phyloP scores from a whole-genome alignment of 2,329 filamentous ascomycete genomes.

The Amesomyces nigricolor region DNA sequence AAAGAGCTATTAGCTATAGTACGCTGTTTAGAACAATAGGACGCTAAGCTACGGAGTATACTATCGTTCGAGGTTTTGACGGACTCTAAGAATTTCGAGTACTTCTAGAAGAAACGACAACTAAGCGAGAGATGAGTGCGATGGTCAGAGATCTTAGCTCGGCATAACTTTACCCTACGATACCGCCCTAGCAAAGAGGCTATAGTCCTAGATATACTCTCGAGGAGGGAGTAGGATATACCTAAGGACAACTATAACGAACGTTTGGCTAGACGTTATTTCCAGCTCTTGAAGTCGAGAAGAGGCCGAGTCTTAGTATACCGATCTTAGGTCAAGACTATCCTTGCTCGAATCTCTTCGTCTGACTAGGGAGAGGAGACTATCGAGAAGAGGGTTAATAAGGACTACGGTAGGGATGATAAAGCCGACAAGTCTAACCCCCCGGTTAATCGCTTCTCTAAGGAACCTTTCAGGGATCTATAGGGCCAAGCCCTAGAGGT shows the following conservation, averaged over 20 bases:
- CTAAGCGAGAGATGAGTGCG: not conserved
- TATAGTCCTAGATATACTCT: too few relatives aligned
- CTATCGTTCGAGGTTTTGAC: not conserved
- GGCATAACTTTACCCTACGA: too few relatives aligned
- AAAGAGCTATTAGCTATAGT: not conserved
- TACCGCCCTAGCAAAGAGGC: too few relatives aligned
- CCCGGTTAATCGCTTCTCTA: not conserved
- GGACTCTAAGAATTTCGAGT: conserved; percentile 2
- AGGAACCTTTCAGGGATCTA: not conserved
- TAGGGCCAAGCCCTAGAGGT: conserved; percentile 4
- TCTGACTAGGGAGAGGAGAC: too few relatives aligned
- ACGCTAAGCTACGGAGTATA: not conserved
- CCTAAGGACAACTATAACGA: too few relatives aligned
- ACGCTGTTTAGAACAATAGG: not conserved
- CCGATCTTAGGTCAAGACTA: not conserved
- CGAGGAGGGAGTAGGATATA: too few relatives aligned
- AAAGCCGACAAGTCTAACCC: not conserved
- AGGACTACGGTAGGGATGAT: not conserved
- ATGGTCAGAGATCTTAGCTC: not conserved
- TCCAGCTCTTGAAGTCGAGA: too few relatives aligned
- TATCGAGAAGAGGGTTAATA: too few relatives aligned
- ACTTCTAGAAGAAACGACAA: not conserved
- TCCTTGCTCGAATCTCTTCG: not conserved
- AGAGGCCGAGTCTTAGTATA: too few relatives aligned
- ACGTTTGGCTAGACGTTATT: too few relatives aligned